Percentiles rank a stretch among this genome's conserved stretches.
Conservation (phyloP, 352 stramenopile species). For the Pythium aristosporum region DNA sequence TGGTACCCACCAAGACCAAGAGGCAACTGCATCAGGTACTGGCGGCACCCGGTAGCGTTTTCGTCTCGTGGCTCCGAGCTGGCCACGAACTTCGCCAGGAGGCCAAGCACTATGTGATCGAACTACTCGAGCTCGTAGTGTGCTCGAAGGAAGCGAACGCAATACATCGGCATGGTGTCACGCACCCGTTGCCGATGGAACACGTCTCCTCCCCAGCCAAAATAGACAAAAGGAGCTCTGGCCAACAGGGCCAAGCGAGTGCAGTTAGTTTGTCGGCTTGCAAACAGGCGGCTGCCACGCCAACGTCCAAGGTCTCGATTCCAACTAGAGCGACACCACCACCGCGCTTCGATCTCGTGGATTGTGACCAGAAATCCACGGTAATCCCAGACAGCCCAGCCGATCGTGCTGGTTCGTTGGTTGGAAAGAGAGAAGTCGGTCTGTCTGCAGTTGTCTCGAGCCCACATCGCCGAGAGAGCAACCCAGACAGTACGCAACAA, state of each 20-base stretch:
- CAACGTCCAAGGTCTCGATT: not conserved
- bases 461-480: not conserved
- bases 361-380: no score
- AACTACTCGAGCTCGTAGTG: slow-evolving; percentile 83
- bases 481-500: not conserved
- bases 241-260: not conserved
- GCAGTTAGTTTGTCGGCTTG: not conserved
- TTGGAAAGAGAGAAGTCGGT: not conserved
- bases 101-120: slow-evolving; percentile 73
- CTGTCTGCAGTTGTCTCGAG: not conserved
- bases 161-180: not conserved
- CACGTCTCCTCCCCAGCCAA: not conserved
- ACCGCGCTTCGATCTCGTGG: no score
- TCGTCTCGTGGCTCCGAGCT: slow-evolving; percentile 87
- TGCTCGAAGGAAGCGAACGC: slow-evolving; percentile 33
- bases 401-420: not conserved
- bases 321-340: not conserved
- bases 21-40: slow-evolving; percentile 54
- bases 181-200: not conserved
- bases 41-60: slow-evolving; percentile 56
- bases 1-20: slow-evolving; percentile 55
- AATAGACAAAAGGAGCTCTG: not conserved
- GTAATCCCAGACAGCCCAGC: not conserved
- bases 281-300: not conserved
- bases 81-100: slow-evolving; percentile 90